Base-by-base conservation (phyloP, 768 basidiomycete genomes). In the Phlegmacium glaucopus region DNA sequence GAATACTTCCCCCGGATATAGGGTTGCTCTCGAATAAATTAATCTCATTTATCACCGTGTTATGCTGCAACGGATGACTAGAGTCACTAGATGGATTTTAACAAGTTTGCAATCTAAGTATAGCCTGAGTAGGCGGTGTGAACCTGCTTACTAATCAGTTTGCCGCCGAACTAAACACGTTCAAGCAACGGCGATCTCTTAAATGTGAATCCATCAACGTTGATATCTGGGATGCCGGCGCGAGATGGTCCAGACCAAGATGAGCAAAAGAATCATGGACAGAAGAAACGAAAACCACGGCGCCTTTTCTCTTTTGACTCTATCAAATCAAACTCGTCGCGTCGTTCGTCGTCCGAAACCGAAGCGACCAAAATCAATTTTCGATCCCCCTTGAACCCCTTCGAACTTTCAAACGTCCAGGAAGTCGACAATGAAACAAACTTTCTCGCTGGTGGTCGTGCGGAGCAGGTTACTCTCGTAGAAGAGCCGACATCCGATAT, bases 251-350 rank as follows among this genome's bases (percentile, higher is more conserved):
- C 22, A 22, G 22, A 22, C 22, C 22, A 22, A 5, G 37, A 44
- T 34, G 42, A 30, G 37, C 9, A 12, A 12, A 17, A 50, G 11
- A 41, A 27, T 9, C 8, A 4, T 29, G 41, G 37, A 22, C 8
- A 42, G 38, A 57, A 49, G 34, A 57, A 49, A 45, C 54, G 46
- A 39, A 53, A 49, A 38, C 53, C 53, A 25, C 49, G 58, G 22
- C 55, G 58, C 10, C 54, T 57, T 17, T 59, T 61, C 44, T 61
- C 61, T 27, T 51, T 64, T 5, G 58, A 60, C 16, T 57, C 58
- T 9, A 22, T 55, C 1, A 61, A 55, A 37, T 58, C 59, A 5
- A 18, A 43, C 42, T 25, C 17, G 37, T 51, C 59, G 12, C 54
- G 52, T 17, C 52, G 53, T 26, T 53, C 56, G 8, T 53, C 48